A percentile compares a stretch with the other conserved stretches of the same genome.
Conservation (phyloP, 352 stramenopile genomes). For the Phytophthora uliginosa region DNA sequence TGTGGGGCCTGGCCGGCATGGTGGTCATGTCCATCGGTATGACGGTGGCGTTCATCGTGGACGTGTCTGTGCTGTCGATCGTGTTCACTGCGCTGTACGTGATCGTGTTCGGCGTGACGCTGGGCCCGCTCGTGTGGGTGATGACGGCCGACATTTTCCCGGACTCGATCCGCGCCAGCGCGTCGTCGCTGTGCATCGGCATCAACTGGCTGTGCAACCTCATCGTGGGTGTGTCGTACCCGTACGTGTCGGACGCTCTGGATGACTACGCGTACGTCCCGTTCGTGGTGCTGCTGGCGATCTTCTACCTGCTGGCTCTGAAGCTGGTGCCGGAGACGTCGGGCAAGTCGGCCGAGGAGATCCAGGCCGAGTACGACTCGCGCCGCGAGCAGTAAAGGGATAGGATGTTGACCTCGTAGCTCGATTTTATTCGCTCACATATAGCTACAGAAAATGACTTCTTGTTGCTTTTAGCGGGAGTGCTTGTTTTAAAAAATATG, state of each 20-base stretch:
- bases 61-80: constrained; percentile 11
- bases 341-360: constrained; percentile 63
- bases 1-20: constrained; percentile 49
- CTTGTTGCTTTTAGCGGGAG: too few relatives aligned
- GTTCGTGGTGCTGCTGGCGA: constrained; percentile 52
- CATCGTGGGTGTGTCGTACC: constrained; percentile 55
- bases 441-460: too few relatives aligned
- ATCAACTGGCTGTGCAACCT: constrained; percentile 40
- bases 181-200: too few relatives aligned
- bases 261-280: constrained; percentile 46
- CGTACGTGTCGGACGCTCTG: constrained; percentile 51
- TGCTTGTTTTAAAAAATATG: too few relatives aligned
- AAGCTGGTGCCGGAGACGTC: constrained; percentile 61
- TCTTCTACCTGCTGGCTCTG: constrained; percentile 50
- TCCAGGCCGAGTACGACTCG: constrained; percentile 51
- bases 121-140: too few relatives aligned
- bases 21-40: constrained; percentile 16
- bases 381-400: constrained; percentile 23
- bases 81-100: constrained; percentile 11
- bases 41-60: constrained; percentile 13
- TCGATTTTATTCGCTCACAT: too few relatives aligned
- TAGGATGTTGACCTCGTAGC: constrained; percentile 8
- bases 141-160: too few relatives aligned
- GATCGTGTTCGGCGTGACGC: constrained; percentile 8
- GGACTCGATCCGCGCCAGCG: too few relatives aligned